Evolutionary conservation across 805 yeast species (phyloP), one percentile per base, ranked within the genome.

Genomic region (Sugiyamaella floridensis): DNA sequence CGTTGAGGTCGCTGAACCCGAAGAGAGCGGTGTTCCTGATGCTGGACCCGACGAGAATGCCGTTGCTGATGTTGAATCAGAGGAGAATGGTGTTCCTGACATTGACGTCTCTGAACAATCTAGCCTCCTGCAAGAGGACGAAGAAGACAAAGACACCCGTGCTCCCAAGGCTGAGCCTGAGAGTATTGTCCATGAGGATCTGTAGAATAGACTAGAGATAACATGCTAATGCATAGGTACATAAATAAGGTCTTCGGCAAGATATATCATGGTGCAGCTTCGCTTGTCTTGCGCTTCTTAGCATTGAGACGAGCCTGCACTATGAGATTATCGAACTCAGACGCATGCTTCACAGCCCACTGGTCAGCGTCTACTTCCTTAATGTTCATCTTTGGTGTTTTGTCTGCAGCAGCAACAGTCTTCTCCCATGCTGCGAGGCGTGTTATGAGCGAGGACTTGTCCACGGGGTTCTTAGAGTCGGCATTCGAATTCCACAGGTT

Each of bases 401-500:
- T 14, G 5, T 42, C 18, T 12, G 40, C 48, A 28, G 46, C 40
- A 37, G 54, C 50, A 34, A 60, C 62, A 4, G 63, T 51, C 40
- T 61, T 60, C 61, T 89, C 96, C 95, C 95, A 86, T 60, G 81
- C 80, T 19, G 69, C 65, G 40, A 90, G 71, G 49, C 76, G 77
- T 50, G 76, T 79, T 47, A 79, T 71, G 47, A 90, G 66, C 4
- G 78, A 77, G 40, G 71, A 68, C 19, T 80, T 82, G 22, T 79
- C 67, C 3, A 78, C 78, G 0, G 96, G 96, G 29, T 72, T 74
- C 37, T 77, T 70, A 5, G 89, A 77, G 63, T 89, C 96, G 43
- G 82, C 76, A 62, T 89, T 89, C 11, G 96, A 83, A 63, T 90
- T 90, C 81, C 83, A 85, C 10, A 89, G 63, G 32, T 82, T 79